A percentile compares a stretch with the other conserved stretches of the same genome.
Evolutionary conservation across 116 monocot species (phyloP).

Genomic region (Zostera marina): DNA sequence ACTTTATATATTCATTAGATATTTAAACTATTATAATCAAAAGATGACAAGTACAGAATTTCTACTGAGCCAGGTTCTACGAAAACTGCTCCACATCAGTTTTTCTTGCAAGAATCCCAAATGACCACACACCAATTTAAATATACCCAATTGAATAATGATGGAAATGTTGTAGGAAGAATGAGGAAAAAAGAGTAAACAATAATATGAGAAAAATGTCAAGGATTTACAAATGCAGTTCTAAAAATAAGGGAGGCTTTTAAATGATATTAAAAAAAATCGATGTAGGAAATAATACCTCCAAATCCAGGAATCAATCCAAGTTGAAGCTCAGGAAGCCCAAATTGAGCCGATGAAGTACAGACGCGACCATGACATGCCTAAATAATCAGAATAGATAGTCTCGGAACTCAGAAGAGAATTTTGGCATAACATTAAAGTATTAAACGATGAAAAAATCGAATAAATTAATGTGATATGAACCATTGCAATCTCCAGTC

Average conservation of each 20-base stretch:
- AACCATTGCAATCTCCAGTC: slow-evolving; percentile 95
- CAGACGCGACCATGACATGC: slow-evolving; percentile 94
- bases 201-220: no score
- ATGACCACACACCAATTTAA: no score
- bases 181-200: no score
- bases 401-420: background rate
- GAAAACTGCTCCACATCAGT: no score
- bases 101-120: no score
- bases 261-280: background rate
- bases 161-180: no score
- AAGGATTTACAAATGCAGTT: no score
- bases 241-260: background rate
- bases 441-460: background rate
- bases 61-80: no score
- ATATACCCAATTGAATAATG: no score
- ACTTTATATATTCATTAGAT: no score
- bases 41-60: no score
- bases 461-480: background rate
- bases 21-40: no score
- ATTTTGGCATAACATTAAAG: background rate
- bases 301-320: slow-evolving; percentile 98
- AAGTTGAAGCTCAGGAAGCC: slow-evolving; percentile 95
- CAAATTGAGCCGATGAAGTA: slow-evolving; percentile 70
- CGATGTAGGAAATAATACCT: slow-evolving; percentile 26
- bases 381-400: slow-evolving; percentile 18